Evolutionary conservation across 1,139 yeast genomes (phyloP).

Genomic region (Magnusiomyces suaveolens): DNA sequence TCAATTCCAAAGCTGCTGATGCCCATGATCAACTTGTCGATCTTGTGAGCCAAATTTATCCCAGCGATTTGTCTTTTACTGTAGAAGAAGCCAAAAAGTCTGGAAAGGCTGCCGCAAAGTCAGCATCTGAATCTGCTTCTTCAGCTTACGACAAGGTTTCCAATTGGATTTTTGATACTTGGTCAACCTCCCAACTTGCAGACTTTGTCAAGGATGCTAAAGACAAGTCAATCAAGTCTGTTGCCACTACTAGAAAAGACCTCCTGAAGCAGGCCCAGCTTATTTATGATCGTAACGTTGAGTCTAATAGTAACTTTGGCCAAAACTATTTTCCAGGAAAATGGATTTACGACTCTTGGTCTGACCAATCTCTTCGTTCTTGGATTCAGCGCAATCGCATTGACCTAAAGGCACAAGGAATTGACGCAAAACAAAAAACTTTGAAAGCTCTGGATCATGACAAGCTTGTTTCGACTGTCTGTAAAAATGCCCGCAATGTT

Average conservation of each 20-base stretch:
- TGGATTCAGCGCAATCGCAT: constrained; percentile 3
- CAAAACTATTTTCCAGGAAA: constrained; percentile 5
- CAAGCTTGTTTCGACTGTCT: background rate
- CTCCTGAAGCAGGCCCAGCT: background rate
- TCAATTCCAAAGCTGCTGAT: background rate
- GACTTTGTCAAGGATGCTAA: constrained; percentile 2
- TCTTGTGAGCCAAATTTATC: background rate
- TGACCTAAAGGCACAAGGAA: background rate
- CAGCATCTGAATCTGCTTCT: background rate
- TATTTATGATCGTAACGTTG: background rate
- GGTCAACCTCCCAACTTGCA: background rate
- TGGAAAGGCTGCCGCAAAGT: background rate
- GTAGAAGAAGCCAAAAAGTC: background rate
- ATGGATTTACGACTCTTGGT: constrained; percentile 7
- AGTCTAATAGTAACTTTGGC: background rate
- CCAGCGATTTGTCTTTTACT: background rate
- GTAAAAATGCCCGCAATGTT: constrained; percentile 1
- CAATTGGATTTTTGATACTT: constrained; percentile 5
- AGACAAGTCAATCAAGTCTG: background rate
- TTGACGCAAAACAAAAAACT: background rate
- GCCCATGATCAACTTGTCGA: background rate
- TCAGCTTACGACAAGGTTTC: constrained; percentile 6
- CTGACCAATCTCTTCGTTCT: background rate
- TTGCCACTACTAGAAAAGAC: constrained; percentile 3
- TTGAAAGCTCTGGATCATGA: constrained; percentile 1